Conservation (phyloP, 225 moss, liverwort and hornwort species). For the Anthoceros angustus region DNA sequence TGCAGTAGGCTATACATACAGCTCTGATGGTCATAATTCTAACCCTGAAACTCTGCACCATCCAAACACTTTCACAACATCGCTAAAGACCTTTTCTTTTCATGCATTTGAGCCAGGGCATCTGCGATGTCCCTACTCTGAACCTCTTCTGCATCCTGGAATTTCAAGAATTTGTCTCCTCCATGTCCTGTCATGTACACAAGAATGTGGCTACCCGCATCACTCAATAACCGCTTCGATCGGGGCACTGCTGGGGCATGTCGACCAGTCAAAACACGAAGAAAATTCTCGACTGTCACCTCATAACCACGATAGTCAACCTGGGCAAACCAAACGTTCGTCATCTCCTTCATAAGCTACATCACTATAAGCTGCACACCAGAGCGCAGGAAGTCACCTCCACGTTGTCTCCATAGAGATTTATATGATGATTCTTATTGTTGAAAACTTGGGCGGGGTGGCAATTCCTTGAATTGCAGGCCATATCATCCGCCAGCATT, state of each 20-base stretch:
- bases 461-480: constrained; percentile 77
- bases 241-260: constrained; percentile 80
- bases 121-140: constrained; percentile 90
- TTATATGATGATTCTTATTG: constrained; percentile 85
- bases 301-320: constrained; percentile 95
- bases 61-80: no score
- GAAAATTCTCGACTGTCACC: constrained; percentile 89
- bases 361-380: constrained; percentile 5
- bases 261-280: constrained; percentile 70
- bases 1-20: not conserved
- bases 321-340: constrained; percentile 21
- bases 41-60: no score
- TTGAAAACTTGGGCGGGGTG: constrained; percentile 91
- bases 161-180: constrained; percentile 87
- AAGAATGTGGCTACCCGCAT: constrained; percentile 75
- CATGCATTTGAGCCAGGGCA: constrained; percentile 87
- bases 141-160: constrained; percentile 95
- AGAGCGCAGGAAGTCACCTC: constrained; percentile 30
- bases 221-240: constrained; percentile 78
- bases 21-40: not conserved
- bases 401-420: constrained; percentile 87
- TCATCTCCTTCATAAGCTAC: not conserved
- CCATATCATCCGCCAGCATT: constrained; percentile 96
- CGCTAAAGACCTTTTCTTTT: constrained; percentile 53
- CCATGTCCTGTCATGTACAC: constrained; percentile 95